Percentiles rank a stretch among this genome's conserved stretches.
phyloP scores from a whole-genome alignment of 2,329 filamentous ascomycete species.

The Stagonosporopsis vannaccii region DNA sequence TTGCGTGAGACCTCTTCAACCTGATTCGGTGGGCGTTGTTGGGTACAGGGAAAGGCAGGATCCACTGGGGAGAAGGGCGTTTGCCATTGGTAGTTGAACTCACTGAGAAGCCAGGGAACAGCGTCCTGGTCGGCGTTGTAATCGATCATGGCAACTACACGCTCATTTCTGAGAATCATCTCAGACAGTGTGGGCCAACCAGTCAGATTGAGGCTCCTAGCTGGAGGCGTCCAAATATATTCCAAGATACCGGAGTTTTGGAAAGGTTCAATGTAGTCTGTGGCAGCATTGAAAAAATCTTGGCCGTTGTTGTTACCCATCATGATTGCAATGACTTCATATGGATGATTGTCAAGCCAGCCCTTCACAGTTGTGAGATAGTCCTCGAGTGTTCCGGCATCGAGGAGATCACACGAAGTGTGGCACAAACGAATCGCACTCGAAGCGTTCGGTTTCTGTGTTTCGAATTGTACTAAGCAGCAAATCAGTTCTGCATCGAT shows the following conservation, averaged over 20 bases:
- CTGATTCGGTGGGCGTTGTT: slow-evolving; percentile 77
- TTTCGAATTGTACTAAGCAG: slow-evolving; percentile 64
- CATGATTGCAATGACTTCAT: slow-evolving; percentile 86
- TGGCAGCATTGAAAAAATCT: slow-evolving; percentile 63
- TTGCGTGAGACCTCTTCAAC: slow-evolving; percentile 58
- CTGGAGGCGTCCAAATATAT: slow-evolving; percentile 76
- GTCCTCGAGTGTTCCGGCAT: slow-evolving; percentile 77
- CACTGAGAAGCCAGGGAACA: slow-evolving; percentile 84
- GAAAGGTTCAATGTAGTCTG: slow-evolving; percentile 72
- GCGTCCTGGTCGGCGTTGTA: slow-evolving; percentile 72
- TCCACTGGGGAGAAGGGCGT: slow-evolving; percentile 81
- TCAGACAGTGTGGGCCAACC: slow-evolving; percentile 85
- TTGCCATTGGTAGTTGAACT: slow-evolving; percentile 91
- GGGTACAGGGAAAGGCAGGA: slow-evolving; percentile 76
- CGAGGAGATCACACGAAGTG: slow-evolving; percentile 79
- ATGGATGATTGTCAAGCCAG: slow-evolving; percentile 80
- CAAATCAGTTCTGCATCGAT: slow-evolving; percentile 1
- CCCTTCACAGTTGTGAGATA: slow-evolving; percentile 73
- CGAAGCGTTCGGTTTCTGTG: slow-evolving; percentile 62
- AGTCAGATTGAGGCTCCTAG: slow-evolving; percentile 72
- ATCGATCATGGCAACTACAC: slow-evolving; percentile 47
- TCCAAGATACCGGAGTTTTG: slow-evolving; percentile 73
- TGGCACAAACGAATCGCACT: slow-evolving; percentile 76
- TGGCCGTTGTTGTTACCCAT: slow-evolving; percentile 74
- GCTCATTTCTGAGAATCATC: slow-evolving; percentile 49